Evolutionary conservation across 2,329 filamentous ascomycete species (phyloP), one percentile per base, ranked within the genome.

Genomic region (Scedosporium minutisporum): DNA sequence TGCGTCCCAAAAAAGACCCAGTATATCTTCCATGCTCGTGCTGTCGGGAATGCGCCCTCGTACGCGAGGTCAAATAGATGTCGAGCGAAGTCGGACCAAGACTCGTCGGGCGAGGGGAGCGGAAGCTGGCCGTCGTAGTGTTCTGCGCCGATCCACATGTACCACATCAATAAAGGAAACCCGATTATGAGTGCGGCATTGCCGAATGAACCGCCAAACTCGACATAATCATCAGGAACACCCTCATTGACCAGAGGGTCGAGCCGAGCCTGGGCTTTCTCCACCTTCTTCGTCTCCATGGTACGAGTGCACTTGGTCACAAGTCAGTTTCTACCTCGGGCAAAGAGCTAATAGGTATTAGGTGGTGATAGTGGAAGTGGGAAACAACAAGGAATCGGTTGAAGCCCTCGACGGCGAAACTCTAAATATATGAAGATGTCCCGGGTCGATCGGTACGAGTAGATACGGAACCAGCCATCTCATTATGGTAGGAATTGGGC

Each of bases 61-160:
- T 93, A 95, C 61, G 90, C 86, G 65, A 96, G 79, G 65, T 87
- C 71, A 66, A 77, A 82, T 73, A 97, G 75, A 67, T 96, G 87
- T 63, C 80, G 75, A 62, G 83, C 80, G 72, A 97, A 97, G 18
- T 93, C 87, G 12, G 71, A 67, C 72, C 85, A 84, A 67, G 81
- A 86, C 78, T 96, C 82, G 57, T 83, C 88, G 53, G 83, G 73
- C 1, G 77, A 76, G 1, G 86, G 89, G 53, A 79, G 77, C 16
- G 95, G 95, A 60, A 96, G 80, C 66, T 89, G 86, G 68, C 93
- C 93, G 72, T 91, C 80, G 77, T 97, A 97, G 77, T 93, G 96
- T 59, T 87, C 93, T 41, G 93, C 90, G 60, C 95, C 95, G 74
- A 96, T 87, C 92, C 93, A 97, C 93, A 97, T 96, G 78, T 97